A percentile compares a stretch with the other conserved stretches of the same genome.
Conservation (phyloP, 345 rosid genomes). For the Euphorbia lathyris region DNA sequence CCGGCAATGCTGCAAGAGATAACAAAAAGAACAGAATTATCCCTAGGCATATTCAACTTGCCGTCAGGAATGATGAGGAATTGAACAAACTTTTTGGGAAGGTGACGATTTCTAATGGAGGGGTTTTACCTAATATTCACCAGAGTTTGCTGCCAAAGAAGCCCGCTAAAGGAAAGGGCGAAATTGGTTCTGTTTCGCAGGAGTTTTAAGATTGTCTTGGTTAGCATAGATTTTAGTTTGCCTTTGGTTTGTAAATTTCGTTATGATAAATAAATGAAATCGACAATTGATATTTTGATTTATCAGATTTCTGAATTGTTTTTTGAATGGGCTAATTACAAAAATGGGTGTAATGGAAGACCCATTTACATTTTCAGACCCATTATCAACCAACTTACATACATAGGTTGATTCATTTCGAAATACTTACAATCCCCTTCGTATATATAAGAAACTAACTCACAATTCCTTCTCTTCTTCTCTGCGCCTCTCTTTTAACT, state of each 20-base stretch:
- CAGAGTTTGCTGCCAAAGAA: constrained; percentile 22
- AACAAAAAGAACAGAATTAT: constrained; percentile 26
- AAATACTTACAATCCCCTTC: too few species aligned
- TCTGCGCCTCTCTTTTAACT: too few species aligned
- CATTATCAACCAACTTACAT: too few species aligned
- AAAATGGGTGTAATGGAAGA: too few species aligned
- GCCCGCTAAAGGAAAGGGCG: constrained; percentile 14
- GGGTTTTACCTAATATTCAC: constrained; percentile 21
- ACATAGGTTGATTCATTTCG: too few species aligned
- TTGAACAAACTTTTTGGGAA: constrained; percentile 22
- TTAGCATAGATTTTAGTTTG: too few species aligned
- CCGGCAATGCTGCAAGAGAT: constrained; percentile 26
- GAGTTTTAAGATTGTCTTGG: constrained; percentile 17
- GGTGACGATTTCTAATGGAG: constrained; percentile 24
- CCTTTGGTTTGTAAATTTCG: neutral
- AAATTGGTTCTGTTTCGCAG: constrained; percentile 16
- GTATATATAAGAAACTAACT: too few species aligned
- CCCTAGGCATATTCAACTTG: constrained; percentile 24
- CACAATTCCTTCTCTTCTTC: too few species aligned
- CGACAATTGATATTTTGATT: too few species aligned
- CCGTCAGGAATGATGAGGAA: constrained; percentile 24
- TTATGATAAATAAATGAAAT: neutral
- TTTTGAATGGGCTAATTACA: too few species aligned
- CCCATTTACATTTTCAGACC: too few species aligned
- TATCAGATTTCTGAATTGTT: too few species aligned